Percentiles rank a stretch among this genome's conserved stretches.
Evolutionary conservation across 352 stramenopile genomes (phyloP).

Genomic region (Phytopythium vexans): DNA sequence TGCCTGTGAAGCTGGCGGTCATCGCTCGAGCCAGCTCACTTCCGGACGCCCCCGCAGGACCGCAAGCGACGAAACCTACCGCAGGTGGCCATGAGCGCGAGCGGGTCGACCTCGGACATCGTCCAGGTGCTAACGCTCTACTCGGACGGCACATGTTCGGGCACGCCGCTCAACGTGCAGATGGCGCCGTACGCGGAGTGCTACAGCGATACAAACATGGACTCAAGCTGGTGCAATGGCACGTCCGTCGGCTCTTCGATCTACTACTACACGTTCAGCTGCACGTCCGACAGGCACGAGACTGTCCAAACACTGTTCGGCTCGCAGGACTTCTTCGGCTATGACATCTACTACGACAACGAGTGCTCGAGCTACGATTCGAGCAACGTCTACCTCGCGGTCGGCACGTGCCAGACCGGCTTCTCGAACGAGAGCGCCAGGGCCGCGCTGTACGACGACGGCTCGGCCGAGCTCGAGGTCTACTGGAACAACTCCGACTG

Average conservation of each 20-base stretch:
- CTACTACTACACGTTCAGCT: conserved; percentile 33
- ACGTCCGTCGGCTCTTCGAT: conserved; percentile 22
- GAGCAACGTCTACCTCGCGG: conserved; percentile 29
- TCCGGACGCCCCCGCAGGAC: too few relatives aligned
- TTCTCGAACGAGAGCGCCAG: conserved; percentile 27
- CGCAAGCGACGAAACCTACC: too few relatives aligned
- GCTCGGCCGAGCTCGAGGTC: conserved; percentile 34
- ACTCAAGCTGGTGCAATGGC: conserved; percentile 17
- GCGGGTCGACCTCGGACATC: not conserved
- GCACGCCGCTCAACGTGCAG: conserved; percentile 16
- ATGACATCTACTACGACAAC: conserved; percentile 23
- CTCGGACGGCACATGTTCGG: conserved; percentile 2
- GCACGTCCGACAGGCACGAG: conserved; percentile 20
- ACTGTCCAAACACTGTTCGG: conserved; percentile 14
- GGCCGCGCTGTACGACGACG: conserved; percentile 28
- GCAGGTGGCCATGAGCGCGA: too few relatives aligned
- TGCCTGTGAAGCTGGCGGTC: too few relatives aligned
- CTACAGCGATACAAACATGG: conserved; percentile 5
- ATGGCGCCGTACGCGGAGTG: conserved; percentile 34
- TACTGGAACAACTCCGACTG: conserved; percentile 35
- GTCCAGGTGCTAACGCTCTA: conserved; percentile 2
- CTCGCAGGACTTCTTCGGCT: conserved; percentile 24
- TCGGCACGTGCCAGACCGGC: conserved; percentile 29
- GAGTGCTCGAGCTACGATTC: conserved; percentile 18
- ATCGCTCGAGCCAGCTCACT: too few relatives aligned